Evolutionary conservation across 2,329 filamentous ascomycete species (phyloP).

Genomic region (Alternaria solani): DNA sequence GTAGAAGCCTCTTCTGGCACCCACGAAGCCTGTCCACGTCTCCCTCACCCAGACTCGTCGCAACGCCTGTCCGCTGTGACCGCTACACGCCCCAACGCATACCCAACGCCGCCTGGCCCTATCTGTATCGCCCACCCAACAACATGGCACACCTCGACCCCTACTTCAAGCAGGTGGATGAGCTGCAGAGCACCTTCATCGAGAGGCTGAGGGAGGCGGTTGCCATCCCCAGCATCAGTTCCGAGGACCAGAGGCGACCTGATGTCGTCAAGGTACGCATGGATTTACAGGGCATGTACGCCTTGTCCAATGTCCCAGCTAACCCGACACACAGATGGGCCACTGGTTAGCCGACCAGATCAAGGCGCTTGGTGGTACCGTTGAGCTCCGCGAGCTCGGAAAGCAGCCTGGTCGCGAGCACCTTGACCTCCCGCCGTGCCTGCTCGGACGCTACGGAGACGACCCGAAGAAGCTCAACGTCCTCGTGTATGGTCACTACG

Average conservation of each 20-base stretch:
- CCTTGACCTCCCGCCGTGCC: slow-evolving; percentile 89
- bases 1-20: slow-evolving; percentile 7
- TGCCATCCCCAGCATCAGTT: slow-evolving; percentile 94
- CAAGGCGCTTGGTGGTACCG: slow-evolving; percentile 80
- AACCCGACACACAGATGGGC: slow-evolving; percentile 71
- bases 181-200: slow-evolving; percentile 81
- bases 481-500: slow-evolving; percentile 97
- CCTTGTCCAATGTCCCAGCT: not conserved
- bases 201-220: slow-evolving; percentile 90
- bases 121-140: slow-evolving; percentile 56
- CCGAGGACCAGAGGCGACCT: slow-evolving; percentile 84
- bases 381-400: slow-evolving; percentile 85
- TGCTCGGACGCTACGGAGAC: slow-evolving; percentile 90
- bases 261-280: slow-evolving; percentile 79
- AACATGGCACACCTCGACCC: slow-evolving; percentile 90
- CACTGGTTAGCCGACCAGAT: slow-evolving; percentile 88
- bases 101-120: slow-evolving; percentile 53
- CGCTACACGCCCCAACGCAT: slow-evolving; percentile 30
- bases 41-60: slow-evolving; percentile 15
- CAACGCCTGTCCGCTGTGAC: slow-evolving; percentile 19
- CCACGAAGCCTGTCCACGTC: slow-evolving; percentile 22
- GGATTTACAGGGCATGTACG: not conserved
- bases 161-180: slow-evolving; percentile 93
- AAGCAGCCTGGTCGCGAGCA: slow-evolving; percentile 91
- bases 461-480: slow-evolving; percentile 94